Evolutionary conservation across 176 grass and related monocot genomes (phyloP), one percentile per base, ranked within the genome.

Genomic region (Elymus sibiricus): DNA sequence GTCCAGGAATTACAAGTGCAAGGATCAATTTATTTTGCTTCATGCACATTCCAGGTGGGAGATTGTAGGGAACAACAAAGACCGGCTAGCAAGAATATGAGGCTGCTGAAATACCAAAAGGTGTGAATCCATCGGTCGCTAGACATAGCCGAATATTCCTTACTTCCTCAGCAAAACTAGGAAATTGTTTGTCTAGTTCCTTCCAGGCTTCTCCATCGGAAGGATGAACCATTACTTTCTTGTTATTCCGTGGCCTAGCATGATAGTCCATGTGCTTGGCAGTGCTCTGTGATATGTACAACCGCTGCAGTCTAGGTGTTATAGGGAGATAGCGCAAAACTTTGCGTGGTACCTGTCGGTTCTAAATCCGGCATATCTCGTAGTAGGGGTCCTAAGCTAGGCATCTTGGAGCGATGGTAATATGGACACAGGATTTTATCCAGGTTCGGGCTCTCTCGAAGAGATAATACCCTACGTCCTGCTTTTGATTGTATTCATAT

Each of bases 1-100:
- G 77, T 1, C 51, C 86, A 11, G 86, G 78, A 24, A 82, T 38
- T 22, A 82, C 66, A 1, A 87, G 65, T 46, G 77, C 42, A 43
- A 87, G 64, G 42, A 78, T 40, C 4, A 73, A 60, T 3, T 66
- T 87, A 2, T n/a, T 63, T 24, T 31, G 9, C 24, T 73, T 81
- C 64, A 37, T 86, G 12, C 65, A 46, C 27, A 87, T 59, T 60
- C 11, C 25, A 5, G 65, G 85, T 7, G 66, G 77, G 1, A 87
- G 77, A 31, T 82, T 87, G 66, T 37, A 60, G 24, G 58, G 58
- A 10, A 60, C 77, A 81, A 11, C 66, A 82, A 87, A n/a, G n/a
- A n/a, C n/a, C n/a, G n/a, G n/a, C n/a, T n/a, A n/a, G n/a, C n/a
- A n/a, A n/a, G n/a, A n/a, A 44, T 47, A 82, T 1, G 37, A 56